Evolutionary conservation across 805 yeast genomes (phyloP), one percentile per base, ranked within the genome.

Genomic region (Naumovozyma baii): DNA sequence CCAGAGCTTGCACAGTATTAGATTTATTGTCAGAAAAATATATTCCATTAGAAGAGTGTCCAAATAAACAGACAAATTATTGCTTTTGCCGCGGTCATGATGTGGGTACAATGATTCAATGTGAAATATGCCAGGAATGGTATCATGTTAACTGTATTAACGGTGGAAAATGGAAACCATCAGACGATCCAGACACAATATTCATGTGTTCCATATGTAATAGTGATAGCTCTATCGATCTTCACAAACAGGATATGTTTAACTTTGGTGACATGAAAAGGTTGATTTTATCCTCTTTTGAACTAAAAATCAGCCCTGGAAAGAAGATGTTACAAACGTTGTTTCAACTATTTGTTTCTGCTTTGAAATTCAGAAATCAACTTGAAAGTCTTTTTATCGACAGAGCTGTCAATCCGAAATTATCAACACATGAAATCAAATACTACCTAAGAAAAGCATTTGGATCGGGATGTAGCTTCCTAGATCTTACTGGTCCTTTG

Each of bases 101-200:
- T 48, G 57, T 69, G 48, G 72, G 83, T 56, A 69, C 73, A 0
- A 80, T 80, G 83, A 73, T 79, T 34, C 81, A 74, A 42, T 81
- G 88, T 60, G 87, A 80, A 45, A 59, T 56, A 14, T 82, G 90
- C 55, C 66, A 70, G 39, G 85, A 80, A 49, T 80, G 87, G 87
- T 81, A 74, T 51, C 88, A 81, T 52, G 69, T 72, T 34, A 59
- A 58, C 13, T 81, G 88, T 57, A 64, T 80, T 33, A 69, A 69
- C 37, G 51, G 66, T 20, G 63, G 62, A 2, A 46, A 55, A 13
- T 60, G 63, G 45, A 43, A 44, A 30, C 37, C 59, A 17, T 60
- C 59, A 28, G 51, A 48, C 14, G 54, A 52, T 37, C 62, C 61
- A 3, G 57, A 63, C 28, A 64, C 59, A n/a, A 58, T 56, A 9